Conservation (phyloP, 1,284 basidiomycete species). For the Heterobasidion occidentale region DNA sequence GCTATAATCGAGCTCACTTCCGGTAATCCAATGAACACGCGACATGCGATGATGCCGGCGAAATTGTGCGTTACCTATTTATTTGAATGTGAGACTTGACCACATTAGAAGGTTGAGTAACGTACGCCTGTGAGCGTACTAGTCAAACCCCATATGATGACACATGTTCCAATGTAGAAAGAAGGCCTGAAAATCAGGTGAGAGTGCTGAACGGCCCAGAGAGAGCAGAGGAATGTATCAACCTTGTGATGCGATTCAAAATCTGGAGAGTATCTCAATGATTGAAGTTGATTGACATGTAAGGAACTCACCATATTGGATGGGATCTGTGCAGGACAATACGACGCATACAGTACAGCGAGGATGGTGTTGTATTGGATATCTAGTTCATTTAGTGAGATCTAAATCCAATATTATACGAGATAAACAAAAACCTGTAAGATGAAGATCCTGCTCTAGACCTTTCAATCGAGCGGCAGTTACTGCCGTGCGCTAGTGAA, state of each 20-base stretch:
- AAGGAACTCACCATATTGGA: slow-evolving; percentile 48
- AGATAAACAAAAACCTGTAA: slow-evolving; percentile 29
- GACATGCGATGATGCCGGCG: slow-evolving; percentile 45
- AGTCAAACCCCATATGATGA: slow-evolving; percentile 56
- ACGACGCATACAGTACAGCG: slow-evolving; percentile 52
- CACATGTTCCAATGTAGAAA: slow-evolving; percentile 51
- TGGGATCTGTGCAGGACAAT: slow-evolving; percentile 55
- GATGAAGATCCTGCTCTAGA: slow-evolving; percentile 45
- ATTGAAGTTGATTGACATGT: not conserved
- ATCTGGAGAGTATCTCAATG: slow-evolving; percentile 24
- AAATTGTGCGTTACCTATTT: slow-evolving; percentile 18
- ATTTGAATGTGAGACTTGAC: not conserved
- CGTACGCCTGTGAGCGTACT: slow-evolving; percentile 53
- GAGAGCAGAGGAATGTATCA: not conserved
- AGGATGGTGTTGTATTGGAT: slow-evolving; percentile 54
- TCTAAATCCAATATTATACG: not conserved
- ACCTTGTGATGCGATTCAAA: slow-evolving; percentile 46
- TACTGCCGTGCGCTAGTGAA: slow-evolving; percentile 46
- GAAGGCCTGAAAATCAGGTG: slow-evolving; percentile 38
- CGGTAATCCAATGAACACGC: slow-evolving; percentile 56
- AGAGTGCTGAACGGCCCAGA: not conserved
- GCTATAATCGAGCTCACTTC: slow-evolving; percentile 30
- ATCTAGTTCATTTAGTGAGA: slow-evolving; percentile 26
- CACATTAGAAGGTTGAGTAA: not conserved
- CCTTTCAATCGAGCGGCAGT: slow-evolving; percentile 56